These are phyloP conservation scores for Ceratobasidium sp. DNA, from an alignment of 1,284 basidiomycete genomes.

Conservation along the genomic window DNA sequence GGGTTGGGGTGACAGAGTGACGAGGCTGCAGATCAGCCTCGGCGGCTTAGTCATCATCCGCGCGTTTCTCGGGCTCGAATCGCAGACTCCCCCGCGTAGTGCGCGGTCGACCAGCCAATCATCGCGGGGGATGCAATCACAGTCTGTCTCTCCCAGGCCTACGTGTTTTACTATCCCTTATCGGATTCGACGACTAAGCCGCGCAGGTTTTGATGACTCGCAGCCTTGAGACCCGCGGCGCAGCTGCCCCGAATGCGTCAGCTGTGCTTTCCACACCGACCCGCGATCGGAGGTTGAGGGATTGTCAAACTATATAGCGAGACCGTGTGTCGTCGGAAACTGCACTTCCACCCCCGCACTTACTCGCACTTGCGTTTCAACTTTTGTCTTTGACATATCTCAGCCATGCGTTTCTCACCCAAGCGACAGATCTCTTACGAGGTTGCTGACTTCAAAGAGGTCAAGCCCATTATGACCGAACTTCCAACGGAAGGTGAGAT, in stretches of 20 bases:
- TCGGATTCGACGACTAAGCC: conserved; percentile 10
- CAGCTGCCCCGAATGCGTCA: conserved; percentile 32
- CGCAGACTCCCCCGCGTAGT: too few species aligned
- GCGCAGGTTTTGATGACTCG: conserved; percentile 33
- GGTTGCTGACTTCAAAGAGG: conserved; percentile 33
- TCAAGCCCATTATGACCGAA: conserved; percentile 27
- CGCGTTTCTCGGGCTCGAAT: too few species aligned
- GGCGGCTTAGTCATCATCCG: too few species aligned
- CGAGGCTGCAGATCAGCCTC: too few species aligned
- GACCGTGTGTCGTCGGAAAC: neutral
- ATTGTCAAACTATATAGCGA: conserved; percentile 25
- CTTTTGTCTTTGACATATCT: neutral
- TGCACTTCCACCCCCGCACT: too few species aligned
- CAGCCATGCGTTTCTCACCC: conserved; percentile 36
- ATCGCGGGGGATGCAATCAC: neutral
- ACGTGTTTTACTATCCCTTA: neutral
- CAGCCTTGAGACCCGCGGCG: conserved; percentile 22
- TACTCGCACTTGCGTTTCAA: too few species aligned
- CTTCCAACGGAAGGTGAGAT: conserved; percentile 17
- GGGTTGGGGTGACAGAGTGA: too few species aligned
- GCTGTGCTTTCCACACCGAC: conserved; percentile 16
- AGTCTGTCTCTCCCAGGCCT: neutral
- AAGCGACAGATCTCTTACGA: conserved; percentile 25
- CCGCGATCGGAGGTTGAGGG: conserved; percentile 23
- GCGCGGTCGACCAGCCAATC: too few species aligned